Evolutionary conservation across 169 alveolate genomes (phyloP).

Genomic region (Eimeria acervulina): DNA sequence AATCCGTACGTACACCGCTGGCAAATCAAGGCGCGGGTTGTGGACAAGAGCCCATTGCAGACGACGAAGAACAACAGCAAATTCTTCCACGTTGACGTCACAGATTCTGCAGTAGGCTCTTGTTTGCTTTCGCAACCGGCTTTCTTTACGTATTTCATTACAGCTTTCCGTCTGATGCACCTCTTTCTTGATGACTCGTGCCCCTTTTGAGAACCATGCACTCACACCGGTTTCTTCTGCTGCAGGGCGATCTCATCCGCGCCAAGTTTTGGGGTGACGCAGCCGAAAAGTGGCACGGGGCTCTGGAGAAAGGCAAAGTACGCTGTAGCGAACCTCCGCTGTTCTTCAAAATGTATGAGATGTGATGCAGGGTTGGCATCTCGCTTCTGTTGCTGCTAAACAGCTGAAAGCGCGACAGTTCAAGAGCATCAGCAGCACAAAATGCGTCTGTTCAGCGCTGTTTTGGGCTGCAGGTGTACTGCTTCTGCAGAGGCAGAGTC

Average conservation of each 20-base stretch:
- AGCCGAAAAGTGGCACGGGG: conserved; percentile 78
- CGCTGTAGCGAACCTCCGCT: neutral
- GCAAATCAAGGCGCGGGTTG: conserved; percentile 78
- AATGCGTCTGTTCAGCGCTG: conserved; percentile 1
- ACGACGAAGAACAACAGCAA: conserved; percentile 75
- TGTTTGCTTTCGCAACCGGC: neutral
- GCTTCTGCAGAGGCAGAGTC: conserved; percentile 76
- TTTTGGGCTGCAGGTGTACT: conserved; percentile 63
- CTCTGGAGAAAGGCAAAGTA: conserved; percentile 78
- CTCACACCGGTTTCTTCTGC: neutral
- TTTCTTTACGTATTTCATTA: neutral
- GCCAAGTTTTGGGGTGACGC: conserved; percentile 85
- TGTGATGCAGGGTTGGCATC: neutral
- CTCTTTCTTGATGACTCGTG: neutral
- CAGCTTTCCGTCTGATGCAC: neutral
- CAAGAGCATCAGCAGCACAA: neutral
- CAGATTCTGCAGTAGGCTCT: conserved; percentile 76
- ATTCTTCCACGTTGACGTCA: conserved; percentile 77
- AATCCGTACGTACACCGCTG: conserved; percentile 81
- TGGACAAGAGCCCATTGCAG: conserved; percentile 71
- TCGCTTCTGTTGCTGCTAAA: neutral
- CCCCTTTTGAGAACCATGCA: neutral
- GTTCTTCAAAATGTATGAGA: neutral
- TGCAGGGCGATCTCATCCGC: conserved; percentile 80
- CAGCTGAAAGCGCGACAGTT: neutral